Evolutionary conservation across 495 filamentous ascomycete species (phyloP), one percentile per base, ranked within the genome.

Genomic region (Tuber magnatum): DNA sequence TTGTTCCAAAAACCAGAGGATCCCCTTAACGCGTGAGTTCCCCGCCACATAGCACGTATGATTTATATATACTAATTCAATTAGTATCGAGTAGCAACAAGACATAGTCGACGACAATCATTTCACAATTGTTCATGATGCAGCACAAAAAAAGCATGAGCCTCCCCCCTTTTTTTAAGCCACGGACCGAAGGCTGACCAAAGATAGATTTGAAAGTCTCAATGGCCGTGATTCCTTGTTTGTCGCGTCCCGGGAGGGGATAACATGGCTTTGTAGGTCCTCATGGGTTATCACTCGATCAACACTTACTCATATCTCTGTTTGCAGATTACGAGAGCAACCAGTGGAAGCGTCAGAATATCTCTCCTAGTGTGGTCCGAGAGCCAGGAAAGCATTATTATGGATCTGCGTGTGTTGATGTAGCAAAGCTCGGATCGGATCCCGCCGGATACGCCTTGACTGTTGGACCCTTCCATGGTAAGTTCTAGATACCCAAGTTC

Each of bases 121-220:
- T 71, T 81, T 76, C 70, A 75, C 76, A 16, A 20, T 81, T n/a
- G 76, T 81, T 51, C 80, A 81, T 40, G 80, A 81, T 12, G 70
- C 42, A 14, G 35, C 70, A 7, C 10, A 35, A 3, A 77, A 70
- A 35, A 81, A 42, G 79, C 75, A 77, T 72, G 32, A n/a, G n/a
- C 24, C 1, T 5, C 4, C 14, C 35, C 28, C 22, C 24, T 2
- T 8, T 39, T 35, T 56, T 24, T 18, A 14, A 12, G 68, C 41
- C 35, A 28, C 56, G 1, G 20, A 3, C 20, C 16, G 14, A 69
- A 42, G 44, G n/a, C 44, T 72, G 42, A 42, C 35, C 6, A 1
- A 16, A 38, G 14, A 46, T 41, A 81, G 80, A 22, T 81, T 81
- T 22, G 51, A 78, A 2, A n/a, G 39, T 3, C 80, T 65, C n/a